Base-by-base conservation (phyloP, 305 asterid genomes). In the Euphrasia arctica region DNA sequence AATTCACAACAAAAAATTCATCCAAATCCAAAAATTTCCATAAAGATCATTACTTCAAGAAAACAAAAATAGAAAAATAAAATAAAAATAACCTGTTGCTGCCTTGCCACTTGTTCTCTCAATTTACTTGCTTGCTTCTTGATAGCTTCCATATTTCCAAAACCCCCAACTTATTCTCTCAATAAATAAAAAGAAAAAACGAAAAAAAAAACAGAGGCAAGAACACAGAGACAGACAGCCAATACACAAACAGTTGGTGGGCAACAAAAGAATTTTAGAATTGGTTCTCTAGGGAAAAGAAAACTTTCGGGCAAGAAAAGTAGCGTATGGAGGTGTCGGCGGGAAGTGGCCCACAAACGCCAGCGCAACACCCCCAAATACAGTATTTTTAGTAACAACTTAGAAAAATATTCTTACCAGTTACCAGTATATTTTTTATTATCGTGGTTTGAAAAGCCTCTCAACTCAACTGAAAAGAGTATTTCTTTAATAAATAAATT, bases 51-150 rank as follows among this genome's bases (percentile, higher is more conserved):
- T 58, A 0, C 9, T 14, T 51, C 56, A 14, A 51, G 9, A 51
- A 14, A 51, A 2, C 2, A 14, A 1, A n/a, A 50, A 49, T 47
- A 47, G 3, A 14, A 50, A 14, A 28, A 50, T 14, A 29, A 22
- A 3, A 64, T 14, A 50, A 61, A 29, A 60, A 54, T 25, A 61
- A 90, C 98, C 98, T 91, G 98, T 15, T 91, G 98, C 60, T 91
- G 98, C 71, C 83, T 85, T 43, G 98, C 98, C 42, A 91, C 98
- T 82, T 91, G 96, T 65, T 89, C 96, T 65, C 98, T 84, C 34
- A 91, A 70, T 82, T 82, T 89, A 77, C 80, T 83, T 9, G 98
- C 96, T 72, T 91, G 96, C 79, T 89, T 89, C 95, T 85, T 91
- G 18, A 91, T 86, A 74, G 96, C 92, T 57, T 91, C 96, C 22